Evolutionary conservation across 208 protist species (phyloP), one percentile per base, ranked within the genome.

Genomic region (Blastocrithidia nonstop): DNA sequence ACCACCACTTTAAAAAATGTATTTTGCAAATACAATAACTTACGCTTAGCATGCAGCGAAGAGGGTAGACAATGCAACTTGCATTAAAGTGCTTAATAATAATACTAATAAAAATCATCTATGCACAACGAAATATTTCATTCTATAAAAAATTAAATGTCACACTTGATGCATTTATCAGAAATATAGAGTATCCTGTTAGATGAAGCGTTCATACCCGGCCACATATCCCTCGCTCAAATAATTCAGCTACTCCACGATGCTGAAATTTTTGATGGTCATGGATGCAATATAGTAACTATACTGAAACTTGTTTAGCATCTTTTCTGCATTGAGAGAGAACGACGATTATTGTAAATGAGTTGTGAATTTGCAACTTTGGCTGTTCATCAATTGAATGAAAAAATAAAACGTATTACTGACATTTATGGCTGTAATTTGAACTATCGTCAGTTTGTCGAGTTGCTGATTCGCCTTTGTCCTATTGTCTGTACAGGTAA

Each of bases 361-460:
- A 11, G 29, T 15, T 35, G 29, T n/a, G 29, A 35, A 23, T 23
- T 15, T 45, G 41, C 20, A 42, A 37, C 16, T 41, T 19, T 23
- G 20, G 1, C 36, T 8, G 25, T 6, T 40, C 20, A 40, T 11
- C 20, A 40, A 11, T 25, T 20, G 8, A 49, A 11, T 16, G 17
- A 43, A 23, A 26, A 16, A 6, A 33, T 24, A 29, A 25, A 36
- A 6, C 32, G 57, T 31, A 42, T 67, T 7, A 39, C 36, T 5
- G 40, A 24, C 21, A 50, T 82, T 32, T 50, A 62, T 46, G 27
- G 46, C 1, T 47, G 74, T 4, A 52, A 32, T 17, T 24, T 93
- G 6, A 78, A 77, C 61, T 94, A 87, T 48, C 53, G 79, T 7
- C 68, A 82, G 40, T 94, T 90, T 60, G 65, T 68, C 23, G 82